phyloP scores from a whole-genome alignment of 164 flowering plant genomes.

The Liriodendron chinense region DNA sequence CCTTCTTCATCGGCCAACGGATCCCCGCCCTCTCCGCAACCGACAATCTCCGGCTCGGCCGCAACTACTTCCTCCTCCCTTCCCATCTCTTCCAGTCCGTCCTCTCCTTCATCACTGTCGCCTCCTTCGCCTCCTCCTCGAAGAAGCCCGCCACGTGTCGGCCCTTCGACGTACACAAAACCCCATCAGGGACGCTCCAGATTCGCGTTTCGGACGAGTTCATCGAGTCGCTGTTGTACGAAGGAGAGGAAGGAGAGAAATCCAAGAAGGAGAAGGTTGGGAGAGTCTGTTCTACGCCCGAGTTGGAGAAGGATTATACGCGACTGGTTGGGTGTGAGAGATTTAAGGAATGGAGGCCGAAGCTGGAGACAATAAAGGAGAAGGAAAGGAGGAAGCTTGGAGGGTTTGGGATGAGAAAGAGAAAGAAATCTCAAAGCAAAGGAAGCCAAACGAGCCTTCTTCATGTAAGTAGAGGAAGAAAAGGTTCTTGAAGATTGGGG shows the following conservation, averaged over 20 bases:
- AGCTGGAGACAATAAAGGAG: constrained; percentile 58
- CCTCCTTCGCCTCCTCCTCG: constrained; percentile 36
- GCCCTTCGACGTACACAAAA: constrained; percentile 50
- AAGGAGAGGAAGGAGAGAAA: constrained; percentile 19
- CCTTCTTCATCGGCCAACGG: constrained; percentile 63
- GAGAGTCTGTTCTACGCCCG: constrained; percentile 47
- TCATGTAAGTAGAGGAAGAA: background rate
- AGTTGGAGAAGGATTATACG: constrained; percentile 51
- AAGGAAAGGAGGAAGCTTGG: constrained; percentile 8
- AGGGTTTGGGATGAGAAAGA: constrained; percentile 21
- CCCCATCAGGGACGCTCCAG: constrained; percentile 43
- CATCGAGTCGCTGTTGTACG: constrained; percentile 35
- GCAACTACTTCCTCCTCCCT: constrained; percentile 67
- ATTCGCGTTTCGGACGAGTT: constrained; percentile 66
- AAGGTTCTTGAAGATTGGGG: background rate
- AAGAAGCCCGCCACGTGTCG: constrained; percentile 33
- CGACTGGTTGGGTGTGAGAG: constrained; percentile 41
- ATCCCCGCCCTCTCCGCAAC: constrained; percentile 47
- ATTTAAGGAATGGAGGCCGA: constrained; percentile 48
- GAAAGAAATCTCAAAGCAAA: constrained; percentile 6
- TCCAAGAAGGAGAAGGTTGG: background rate
- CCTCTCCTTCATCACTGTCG: constrained; percentile 51
- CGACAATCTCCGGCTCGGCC: constrained; percentile 58
- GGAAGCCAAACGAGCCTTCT: background rate
- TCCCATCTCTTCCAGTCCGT: constrained; percentile 49